These are phyloP conservation scores for Geotrichum candidum DNA, from an alignment of 1,139 yeast genomes.

Conservation along the genomic window DNA sequence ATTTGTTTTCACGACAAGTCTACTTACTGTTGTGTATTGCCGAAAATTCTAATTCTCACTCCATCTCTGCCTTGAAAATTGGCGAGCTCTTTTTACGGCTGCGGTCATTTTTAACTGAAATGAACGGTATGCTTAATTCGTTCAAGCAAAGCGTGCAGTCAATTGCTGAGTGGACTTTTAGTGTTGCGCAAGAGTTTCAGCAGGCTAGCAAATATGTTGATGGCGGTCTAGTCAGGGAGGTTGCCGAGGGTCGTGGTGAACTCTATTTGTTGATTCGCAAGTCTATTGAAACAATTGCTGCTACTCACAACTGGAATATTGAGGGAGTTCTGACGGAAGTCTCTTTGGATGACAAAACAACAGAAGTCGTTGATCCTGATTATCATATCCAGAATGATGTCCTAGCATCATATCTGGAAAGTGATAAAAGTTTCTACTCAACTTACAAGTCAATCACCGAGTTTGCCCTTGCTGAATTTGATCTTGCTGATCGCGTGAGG, in stretches of 20 bases:
- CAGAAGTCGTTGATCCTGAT: slow-evolving; percentile 19
- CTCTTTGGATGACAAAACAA: slow-evolving; percentile 24
- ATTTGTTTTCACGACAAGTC: slow-evolving; percentile 41
- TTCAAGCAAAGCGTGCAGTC: slow-evolving; percentile 25
- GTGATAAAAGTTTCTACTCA: slow-evolving; percentile 33
- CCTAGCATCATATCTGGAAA: slow-evolving; percentile 20
- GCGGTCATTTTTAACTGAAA: slow-evolving; percentile 41
- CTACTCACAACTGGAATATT: slow-evolving; percentile 35
- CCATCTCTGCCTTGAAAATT: slow-evolving; percentile 35
- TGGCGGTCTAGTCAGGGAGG: slow-evolving; percentile 31
- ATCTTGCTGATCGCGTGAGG: slow-evolving; percentile 48
- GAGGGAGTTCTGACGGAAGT: slow-evolving; percentile 43
- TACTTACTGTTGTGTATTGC: slow-evolving; percentile 33
- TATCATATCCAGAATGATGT: slow-evolving; percentile 21
- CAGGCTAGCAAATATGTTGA: slow-evolving; percentile 22
- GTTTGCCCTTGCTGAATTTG: slow-evolving; percentile 44
- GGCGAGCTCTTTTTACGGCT: slow-evolving; percentile 33
- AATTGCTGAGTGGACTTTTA: slow-evolving; percentile 35
- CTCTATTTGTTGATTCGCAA: slow-evolving; percentile 34
- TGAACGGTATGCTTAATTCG: slow-evolving; percentile 30
- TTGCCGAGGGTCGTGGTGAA: slow-evolving; percentile 38
- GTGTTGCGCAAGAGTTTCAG: slow-evolving; percentile 32
- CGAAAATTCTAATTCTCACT: slow-evolving; percentile 34
- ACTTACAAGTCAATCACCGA: slow-evolving; percentile 41
- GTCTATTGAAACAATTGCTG: slow-evolving; percentile 35